phyloP scores from a whole-genome alignment of 1,139 yeast species.

The Fermentozyma sake region DNA sequence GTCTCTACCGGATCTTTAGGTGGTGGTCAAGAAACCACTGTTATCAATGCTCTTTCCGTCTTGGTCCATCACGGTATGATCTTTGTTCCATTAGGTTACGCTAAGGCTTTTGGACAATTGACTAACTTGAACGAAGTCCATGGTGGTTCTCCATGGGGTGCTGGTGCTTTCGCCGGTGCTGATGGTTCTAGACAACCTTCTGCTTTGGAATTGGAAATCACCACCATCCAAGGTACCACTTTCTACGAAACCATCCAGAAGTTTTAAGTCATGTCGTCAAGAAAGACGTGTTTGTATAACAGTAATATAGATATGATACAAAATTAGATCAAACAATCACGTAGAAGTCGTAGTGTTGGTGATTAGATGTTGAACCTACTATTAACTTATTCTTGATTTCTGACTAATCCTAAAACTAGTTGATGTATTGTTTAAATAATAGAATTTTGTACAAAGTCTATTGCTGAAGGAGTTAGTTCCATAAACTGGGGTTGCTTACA shows the following conservation, averaged over 20 bases:
- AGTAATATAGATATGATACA: too few relatives aligned
- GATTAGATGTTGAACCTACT: too few relatives aligned
- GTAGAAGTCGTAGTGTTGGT: too few relatives aligned
- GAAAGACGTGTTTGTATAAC: too few relatives aligned
- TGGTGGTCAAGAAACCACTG: constrained; percentile 39
- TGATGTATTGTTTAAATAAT: too few relatives aligned
- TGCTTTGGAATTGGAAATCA: constrained; percentile 30
- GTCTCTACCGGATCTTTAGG: constrained; percentile 36
- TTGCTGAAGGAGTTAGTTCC: too few relatives aligned
- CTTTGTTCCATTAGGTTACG: constrained; percentile 36
- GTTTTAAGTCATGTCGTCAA: constrained; percentile 11
- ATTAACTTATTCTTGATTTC: too few relatives aligned
- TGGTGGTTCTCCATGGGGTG: constrained; percentile 43
- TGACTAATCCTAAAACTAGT: too few relatives aligned
- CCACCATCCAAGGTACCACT: constrained; percentile 29
- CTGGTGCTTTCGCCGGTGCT: constrained; percentile 35
- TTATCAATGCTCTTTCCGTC: constrained; percentile 28
- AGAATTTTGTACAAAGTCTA: too few relatives aligned
- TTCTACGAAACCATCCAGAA: constrained; percentile 20
- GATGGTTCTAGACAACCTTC: constrained; percentile 36
- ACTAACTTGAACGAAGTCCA: constrained; percentile 29
- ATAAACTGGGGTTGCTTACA: too few relatives aligned
- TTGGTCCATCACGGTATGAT: constrained; percentile 36
- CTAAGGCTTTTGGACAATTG: constrained; percentile 21
- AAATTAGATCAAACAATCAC: too few relatives aligned